Evolutionary conservation across 2,329 filamentous ascomycete genomes (phyloP).

Genomic region (Myotisia sp.): DNA sequence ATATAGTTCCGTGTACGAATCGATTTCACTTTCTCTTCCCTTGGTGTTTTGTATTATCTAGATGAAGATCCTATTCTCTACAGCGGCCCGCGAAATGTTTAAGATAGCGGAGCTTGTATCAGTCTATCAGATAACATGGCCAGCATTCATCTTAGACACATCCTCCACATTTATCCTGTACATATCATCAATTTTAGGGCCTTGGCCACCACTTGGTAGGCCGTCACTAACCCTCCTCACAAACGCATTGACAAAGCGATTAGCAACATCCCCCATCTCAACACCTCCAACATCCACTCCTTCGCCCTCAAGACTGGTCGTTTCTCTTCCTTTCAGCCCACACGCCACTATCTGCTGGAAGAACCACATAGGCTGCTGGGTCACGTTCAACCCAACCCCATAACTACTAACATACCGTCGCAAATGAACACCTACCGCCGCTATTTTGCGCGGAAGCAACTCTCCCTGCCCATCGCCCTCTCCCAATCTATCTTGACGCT

Average conservation of each 20-base stretch:
- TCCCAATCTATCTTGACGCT: slow-evolving; percentile 5
- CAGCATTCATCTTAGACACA: too few species aligned
- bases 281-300: slow-evolving; percentile 17
- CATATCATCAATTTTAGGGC: slow-evolving; percentile 27
- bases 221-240: slow-evolving; percentile 26
- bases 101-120: too few species aligned
- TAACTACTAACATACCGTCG: slow-evolving; percentile 69
- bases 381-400: slow-evolving; percentile 56
- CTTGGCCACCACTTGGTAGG: slow-evolving; percentile 17
- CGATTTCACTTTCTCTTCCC: too few species aligned
- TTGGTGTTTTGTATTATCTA: too few species aligned
- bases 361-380: slow-evolving; percentile 49
- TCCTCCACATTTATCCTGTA: slow-evolving; percentile 26
- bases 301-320: slow-evolving; percentile 57
- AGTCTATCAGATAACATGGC: too few species aligned
- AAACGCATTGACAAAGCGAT: slow-evolving; percentile 25
- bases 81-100: too few species aligned
- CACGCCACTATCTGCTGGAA: slow-evolving; percentile 70
- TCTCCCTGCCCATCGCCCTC: slow-evolving; percentile 14
- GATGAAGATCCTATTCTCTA: too few species aligned
- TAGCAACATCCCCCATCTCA: slow-evolving; percentile 26
- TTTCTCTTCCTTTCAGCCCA: slow-evolving; percentile 63
- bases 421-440: slow-evolving; percentile 83
- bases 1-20: too few species aligned
- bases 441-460: slow-evolving; percentile 52